Evolutionary conservation across 2,329 filamentous ascomycete genomes (phyloP).

Genomic region (Anisogramma anomala): DNA sequence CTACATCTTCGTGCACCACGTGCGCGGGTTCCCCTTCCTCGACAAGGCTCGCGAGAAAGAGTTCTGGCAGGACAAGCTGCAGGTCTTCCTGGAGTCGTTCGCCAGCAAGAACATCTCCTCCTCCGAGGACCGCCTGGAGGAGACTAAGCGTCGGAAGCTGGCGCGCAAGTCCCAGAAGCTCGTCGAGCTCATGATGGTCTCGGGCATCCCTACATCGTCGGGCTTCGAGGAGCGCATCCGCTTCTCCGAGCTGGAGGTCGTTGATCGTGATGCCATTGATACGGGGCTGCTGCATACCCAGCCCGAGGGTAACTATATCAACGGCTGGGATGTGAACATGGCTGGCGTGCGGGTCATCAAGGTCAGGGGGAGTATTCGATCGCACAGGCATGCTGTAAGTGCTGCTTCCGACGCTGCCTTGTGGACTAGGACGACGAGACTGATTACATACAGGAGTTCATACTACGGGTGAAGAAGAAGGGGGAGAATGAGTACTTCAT

Average conservation of each 20-base stretch:
- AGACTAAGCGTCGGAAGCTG: conserved; percentile 88
- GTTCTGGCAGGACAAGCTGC: conserved; percentile 98
- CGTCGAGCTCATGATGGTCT: conserved; percentile 99
- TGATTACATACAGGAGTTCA: conserved; percentile 55
- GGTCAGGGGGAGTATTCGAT: conserved; percentile 73
- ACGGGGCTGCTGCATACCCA: conserved; percentile 76
- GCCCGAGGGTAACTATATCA: conserved; percentile 83
- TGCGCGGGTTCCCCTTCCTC: conserved; percentile 94
- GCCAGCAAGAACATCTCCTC: conserved; percentile 95
- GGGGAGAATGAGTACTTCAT: conserved; percentile 68
- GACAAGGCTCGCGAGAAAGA: conserved; percentile 97
- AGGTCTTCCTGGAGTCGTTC: conserved; percentile 93
- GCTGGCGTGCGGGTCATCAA: conserved; percentile 73
- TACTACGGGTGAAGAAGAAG: conserved; percentile 72
- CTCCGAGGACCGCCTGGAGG: conserved; percentile 88
- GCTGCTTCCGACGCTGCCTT: background rate
- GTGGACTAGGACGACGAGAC: background rate
- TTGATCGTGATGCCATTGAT: conserved; percentile 86
- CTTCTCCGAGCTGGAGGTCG: conserved; percentile 93
- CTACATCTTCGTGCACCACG: conserved; percentile 96
- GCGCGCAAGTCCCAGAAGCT: conserved; percentile 89
- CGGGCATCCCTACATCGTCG: conserved; percentile 85
- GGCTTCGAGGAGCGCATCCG: conserved; percentile 96
- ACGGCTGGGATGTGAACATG: conserved; percentile 96
- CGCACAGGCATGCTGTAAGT: conserved; percentile 80